A percentile compares a stretch with the other conserved stretches of the same genome.
These are phyloP conservation scores for Wickerhamomyces ciferrii DNA, from an alignment of 805 yeast genomes.

Conservation along the genomic window DNA sequence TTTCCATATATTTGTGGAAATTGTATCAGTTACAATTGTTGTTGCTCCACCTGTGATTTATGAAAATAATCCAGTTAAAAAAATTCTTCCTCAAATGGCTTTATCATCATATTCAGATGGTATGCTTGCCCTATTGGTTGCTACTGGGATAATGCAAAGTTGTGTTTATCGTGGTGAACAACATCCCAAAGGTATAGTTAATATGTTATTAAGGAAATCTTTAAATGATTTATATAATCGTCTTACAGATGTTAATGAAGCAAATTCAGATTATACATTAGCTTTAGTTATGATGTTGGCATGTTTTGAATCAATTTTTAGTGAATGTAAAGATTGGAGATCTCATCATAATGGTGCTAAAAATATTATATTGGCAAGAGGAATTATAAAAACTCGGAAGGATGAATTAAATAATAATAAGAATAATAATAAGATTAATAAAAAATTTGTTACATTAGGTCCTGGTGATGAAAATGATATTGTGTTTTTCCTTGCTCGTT, in stretches of 20 bases:
- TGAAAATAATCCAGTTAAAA: constrained; percentile 60
- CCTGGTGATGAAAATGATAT: constrained; percentile 14
- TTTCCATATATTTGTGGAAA: constrained; percentile 57
- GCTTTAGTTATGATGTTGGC: constrained; percentile 56
- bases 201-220: constrained; percentile 49
- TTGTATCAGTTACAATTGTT: constrained; percentile 55
- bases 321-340: constrained; percentile 46
- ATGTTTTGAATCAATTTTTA: constrained; percentile 47
- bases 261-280: constrained; percentile 62
- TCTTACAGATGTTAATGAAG: constrained; percentile 43
- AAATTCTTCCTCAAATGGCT: constrained; percentile 64
- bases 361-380: constrained; percentile 53
- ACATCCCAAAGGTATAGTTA: constrained; percentile 32
- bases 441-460: constrained; percentile 10
- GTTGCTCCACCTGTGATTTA: constrained; percentile 58
- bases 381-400: constrained; percentile 31
- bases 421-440: constrained; percentile 7
- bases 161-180: constrained; percentile 15
- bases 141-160: constrained; percentile 41
- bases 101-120: constrained; percentile 48
- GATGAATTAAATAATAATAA: constrained; percentile 4
- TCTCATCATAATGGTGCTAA: constrained; percentile 65
- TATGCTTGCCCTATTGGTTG: constrained; percentile 49
- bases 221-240: constrained; percentile 49
- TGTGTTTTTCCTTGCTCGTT: constrained; percentile 52